phyloP scores from a whole-genome alignment of 108 stramenopile species.

The Cyclotella cryptica region DNA sequence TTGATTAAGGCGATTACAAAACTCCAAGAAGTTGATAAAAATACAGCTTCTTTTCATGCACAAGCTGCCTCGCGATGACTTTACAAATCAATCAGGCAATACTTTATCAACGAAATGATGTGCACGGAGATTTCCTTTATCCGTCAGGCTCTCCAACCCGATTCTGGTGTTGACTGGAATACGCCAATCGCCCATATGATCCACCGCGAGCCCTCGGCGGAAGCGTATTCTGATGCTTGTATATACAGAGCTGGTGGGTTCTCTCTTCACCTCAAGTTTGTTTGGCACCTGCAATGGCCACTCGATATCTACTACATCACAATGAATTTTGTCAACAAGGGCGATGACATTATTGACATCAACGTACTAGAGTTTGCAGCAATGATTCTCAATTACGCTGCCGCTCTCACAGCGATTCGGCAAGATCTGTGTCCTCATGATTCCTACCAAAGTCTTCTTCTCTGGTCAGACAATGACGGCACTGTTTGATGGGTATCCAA shows the following conservation, averaged over 20 bases:
- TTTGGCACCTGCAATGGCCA: too few relatives aligned
- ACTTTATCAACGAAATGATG: conserved; percentile 17
- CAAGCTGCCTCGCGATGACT: neutral
- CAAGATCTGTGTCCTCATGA: neutral
- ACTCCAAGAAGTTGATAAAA: neutral
- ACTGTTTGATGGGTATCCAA: conserved; percentile 12
- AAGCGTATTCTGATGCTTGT: too few relatives aligned
- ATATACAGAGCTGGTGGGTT: too few relatives aligned
- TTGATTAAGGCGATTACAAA: neutral
- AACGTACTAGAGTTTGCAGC: conserved; percentile 27
- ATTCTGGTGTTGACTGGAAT: conserved; percentile 24
- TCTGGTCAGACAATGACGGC: too few relatives aligned
- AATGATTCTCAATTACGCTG: conserved; percentile 29
- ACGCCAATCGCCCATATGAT: too few relatives aligned
- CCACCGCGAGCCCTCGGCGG: too few relatives aligned
- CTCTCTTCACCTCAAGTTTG: too few relatives aligned
- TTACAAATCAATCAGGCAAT: conserved; percentile 2
- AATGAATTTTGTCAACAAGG: neutral
- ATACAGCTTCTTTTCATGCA: neutral
- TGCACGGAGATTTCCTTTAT: conserved; percentile 19
- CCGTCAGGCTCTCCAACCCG: neutral
- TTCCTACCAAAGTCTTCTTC: conserved; percentile 1
- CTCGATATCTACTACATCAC: conserved; percentile 2
- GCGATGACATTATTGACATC: conserved; percentile 8
- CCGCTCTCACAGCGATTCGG: conserved; percentile 1